Evolutionary conservation across 2,329 filamentous ascomycete genomes (phyloP), one percentile per base, ranked within the genome.

Genomic region (Scedosporium boydii): DNA sequence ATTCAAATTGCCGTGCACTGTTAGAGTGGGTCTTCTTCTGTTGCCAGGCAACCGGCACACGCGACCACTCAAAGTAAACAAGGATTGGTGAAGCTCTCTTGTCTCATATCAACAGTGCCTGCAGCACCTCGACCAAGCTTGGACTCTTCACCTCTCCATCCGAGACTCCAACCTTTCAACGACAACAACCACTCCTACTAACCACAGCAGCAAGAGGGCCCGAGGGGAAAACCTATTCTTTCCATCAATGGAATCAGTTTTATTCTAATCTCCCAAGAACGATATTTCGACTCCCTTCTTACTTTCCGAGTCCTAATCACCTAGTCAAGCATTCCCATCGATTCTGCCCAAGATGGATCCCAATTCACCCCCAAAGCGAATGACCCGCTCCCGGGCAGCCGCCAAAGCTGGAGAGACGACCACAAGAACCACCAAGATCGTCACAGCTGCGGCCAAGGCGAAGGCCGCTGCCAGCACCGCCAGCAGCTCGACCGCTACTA

Each of bases 401-500:
- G 77, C 77, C 53, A 79, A 76, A 69, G 70, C 71, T 16, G 55
- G 16, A 61, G 74, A 78, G 10, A 64, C 66, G 6, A 58, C 48
- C 18, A 58, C 71, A 42, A 78, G 78, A 67, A 74, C 75, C 1
- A 76, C 78, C 63, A 81, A 74, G 64, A 75, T 80, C 65, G 73
- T 79, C 64, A 80, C 81, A 67, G 76, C 81, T 63, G 75, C 79
- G 14, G 75, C 80, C 38, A 80, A 78, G 68, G 75, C 81, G 53
- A 82, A 76, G 69, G 72, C 76, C 21, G 70, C 70, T 4, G 64
- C 67, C 63, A 70, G 67, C 61, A 71, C 60, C 21, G 85, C 9
- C 87, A 90, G 68, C 79, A 80, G 0, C 75, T 92, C 6, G 91
- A 90, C 74, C 90, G 93, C 67, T 77, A 93, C 67, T 77, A 93